These are phyloP conservation scores for Leishmania aethiopica DNA, from an alignment of 208 protist genomes.

Conservation along the genomic window DNA sequence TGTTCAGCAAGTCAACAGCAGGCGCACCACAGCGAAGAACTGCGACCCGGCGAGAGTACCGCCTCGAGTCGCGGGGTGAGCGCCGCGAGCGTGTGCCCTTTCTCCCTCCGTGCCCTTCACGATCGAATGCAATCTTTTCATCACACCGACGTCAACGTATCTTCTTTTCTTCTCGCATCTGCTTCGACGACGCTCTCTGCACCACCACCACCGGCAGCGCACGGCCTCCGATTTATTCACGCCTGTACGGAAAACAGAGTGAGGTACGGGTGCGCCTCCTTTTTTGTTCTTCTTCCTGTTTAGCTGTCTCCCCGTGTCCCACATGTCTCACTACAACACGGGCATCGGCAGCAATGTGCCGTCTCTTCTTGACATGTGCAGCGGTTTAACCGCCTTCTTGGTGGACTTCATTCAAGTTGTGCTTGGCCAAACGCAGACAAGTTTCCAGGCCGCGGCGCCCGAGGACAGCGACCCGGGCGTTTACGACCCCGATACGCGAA, in stretches of 20 bases:
- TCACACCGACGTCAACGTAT: neutral
- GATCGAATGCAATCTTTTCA: no score
- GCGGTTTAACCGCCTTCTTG: slow-evolving; percentile 64
- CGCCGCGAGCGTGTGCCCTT: neutral
- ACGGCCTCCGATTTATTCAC: neutral
- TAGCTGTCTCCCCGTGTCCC: neutral
- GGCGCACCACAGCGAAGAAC: neutral
- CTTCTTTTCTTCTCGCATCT: neutral
- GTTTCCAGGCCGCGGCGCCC: slow-evolving; percentile 62
- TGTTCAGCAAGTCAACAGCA: neutral
- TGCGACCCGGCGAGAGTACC: neutral
- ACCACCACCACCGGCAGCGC: neutral
- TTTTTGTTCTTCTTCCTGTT: neutral
- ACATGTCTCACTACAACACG: slow-evolving; percentile 89
- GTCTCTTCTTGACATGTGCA: slow-evolving; percentile 81
- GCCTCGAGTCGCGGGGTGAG: neutral
- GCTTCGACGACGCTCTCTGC: neutral
- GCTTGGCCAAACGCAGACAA: slow-evolving; percentile 66
- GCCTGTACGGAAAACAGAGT: neutral
- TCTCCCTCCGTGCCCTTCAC: no score
- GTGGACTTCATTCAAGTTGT: slow-evolving; percentile 80
- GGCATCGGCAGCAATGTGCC: slow-evolving; percentile 83
- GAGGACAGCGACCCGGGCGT: slow-evolving; percentile 60
- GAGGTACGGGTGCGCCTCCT: neutral
- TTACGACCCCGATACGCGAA: slow-evolving; percentile 72